Evolutionary conservation across 306 rosid genomes (phyloP), one percentile per base, ranked within the genome.

Genomic region (Lathyrus sativus): DNA sequence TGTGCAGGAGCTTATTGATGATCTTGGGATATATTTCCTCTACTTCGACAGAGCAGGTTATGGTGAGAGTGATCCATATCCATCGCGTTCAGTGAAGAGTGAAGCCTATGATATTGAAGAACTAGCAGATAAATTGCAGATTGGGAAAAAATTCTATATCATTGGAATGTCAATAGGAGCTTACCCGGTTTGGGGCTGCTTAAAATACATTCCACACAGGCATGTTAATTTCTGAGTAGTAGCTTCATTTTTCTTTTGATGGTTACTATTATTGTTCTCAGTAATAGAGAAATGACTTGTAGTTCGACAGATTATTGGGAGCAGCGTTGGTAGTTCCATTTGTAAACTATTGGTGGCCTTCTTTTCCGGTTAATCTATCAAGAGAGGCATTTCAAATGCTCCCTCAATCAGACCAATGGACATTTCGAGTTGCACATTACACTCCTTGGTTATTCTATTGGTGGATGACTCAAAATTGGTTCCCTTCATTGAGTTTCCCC

Each of bases 91-190:
- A 3, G 96, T 84, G 51, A 89, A 84, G 82, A 85, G 86, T 18
- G 98, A 92, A 74, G 96, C 98, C n/a, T 87, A 76, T 75, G 95
- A 89, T 71, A 84, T 92, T 65, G 76, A 89, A 81, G 89, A 92
- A 76, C 85, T 92, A 39, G 96, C 98, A n/a, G 92, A 92, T 76
- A 79, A 53, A 54, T 29, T 92, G 70, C 77, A 81, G 17, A 63
- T 87, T 57, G 96, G 96, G 24, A 17, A 80, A 9, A 87, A 77
- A 28, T 89, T 92, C 75, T 86, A 92, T 38, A 42, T 89, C 17
- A 38, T 84, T 28, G 98, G 98, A 78, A 11, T 79, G 11, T 92
- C 96, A 31, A 19, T 92, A 73, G 96, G 98, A 74, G 82, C 75
- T 43, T 87, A 89, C 65, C 28, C 88, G 18, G 29, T 70, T 64